These are phyloP conservation scores for Xerocomus minutiporus DNA, from an alignment of 1,284 basidiomycete genomes.

Conservation along the genomic window DNA sequence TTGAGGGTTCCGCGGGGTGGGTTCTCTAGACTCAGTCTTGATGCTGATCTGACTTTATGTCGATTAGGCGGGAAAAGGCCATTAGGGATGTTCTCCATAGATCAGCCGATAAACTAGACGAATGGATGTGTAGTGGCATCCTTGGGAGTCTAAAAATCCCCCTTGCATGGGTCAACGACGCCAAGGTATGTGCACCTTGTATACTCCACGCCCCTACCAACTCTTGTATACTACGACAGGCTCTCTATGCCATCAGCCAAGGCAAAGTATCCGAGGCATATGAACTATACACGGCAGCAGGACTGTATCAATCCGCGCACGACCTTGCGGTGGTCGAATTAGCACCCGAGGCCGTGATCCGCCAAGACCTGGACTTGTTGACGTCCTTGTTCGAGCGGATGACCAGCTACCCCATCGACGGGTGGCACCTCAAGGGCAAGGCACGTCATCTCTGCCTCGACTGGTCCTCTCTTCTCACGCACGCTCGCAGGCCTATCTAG, in stretches of 20 bases:
- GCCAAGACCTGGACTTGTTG: constrained; percentile 75
- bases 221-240: constrained; percentile 41
- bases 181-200: constrained; percentile 53
- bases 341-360: constrained; percentile 86
- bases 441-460: constrained; percentile 37
- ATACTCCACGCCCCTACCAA: background rate
- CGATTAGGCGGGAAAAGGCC: constrained; percentile 65
- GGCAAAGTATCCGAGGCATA: constrained; percentile 76
- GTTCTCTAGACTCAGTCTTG: constrained; percentile 14
- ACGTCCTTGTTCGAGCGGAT: constrained; percentile 71
- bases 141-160: constrained; percentile 79
- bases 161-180: constrained; percentile 80
- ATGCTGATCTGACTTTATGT: constrained; percentile 5
- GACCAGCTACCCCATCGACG: constrained; percentile 56
- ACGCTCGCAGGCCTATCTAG: constrained; percentile 53
- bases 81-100: constrained; percentile 80
- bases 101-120: constrained; percentile 63
- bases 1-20: constrained; percentile 78
- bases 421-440: constrained; percentile 80
- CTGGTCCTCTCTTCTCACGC: constrained; percentile 6
- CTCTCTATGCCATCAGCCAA: constrained; percentile 56
- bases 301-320: constrained; percentile 72
- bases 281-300: constrained; percentile 70
- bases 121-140: constrained; percentile 71
- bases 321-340: constrained; percentile 76